phyloP scores from a whole-genome alignment of 352 stramenopile genomes.

The Phytophthora brassicae region DNA sequence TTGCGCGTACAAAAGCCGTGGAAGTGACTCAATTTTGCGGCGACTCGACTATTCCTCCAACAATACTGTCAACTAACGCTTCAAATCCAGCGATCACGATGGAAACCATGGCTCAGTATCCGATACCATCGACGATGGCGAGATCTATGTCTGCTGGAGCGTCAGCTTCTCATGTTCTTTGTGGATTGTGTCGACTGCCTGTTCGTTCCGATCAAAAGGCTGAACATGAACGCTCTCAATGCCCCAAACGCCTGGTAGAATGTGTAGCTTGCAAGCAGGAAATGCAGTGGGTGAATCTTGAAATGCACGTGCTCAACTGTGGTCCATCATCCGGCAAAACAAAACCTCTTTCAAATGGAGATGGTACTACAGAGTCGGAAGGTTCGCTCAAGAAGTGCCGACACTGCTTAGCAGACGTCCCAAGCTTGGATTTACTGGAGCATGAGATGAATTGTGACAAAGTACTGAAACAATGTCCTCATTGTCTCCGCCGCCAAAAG shows the following conservation, averaged over 20 bases:
- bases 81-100: too few species aligned
- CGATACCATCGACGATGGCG: background rate
- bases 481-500: constrained; percentile 80
- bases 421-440: constrained; percentile 50
- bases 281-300: constrained; percentile 47
- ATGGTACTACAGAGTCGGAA: background rate
- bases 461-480: constrained; percentile 81
- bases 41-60: background rate
- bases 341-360: constrained; percentile 1
- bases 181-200: constrained; percentile 50
- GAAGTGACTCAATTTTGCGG: background rate
- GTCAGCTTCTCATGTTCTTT: constrained; percentile 37
- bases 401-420: constrained; percentile 56
- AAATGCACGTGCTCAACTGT: constrained; percentile 42
- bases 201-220: constrained; percentile 45
- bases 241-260: constrained; percentile 49
- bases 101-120: background rate
- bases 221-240: constrained; percentile 61
- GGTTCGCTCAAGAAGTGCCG: constrained; percentile 62
- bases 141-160: background rate
- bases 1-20: constrained; percentile 1
- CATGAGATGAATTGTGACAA: constrained; percentile 82
- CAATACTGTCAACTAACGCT: background rate
- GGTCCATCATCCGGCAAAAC: background rate
- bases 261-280: constrained; percentile 45